These are phyloP conservation scores for Yarrowia deformans DNA, from an alignment of 805 yeast genomes.

Conservation along the genomic window DNA sequence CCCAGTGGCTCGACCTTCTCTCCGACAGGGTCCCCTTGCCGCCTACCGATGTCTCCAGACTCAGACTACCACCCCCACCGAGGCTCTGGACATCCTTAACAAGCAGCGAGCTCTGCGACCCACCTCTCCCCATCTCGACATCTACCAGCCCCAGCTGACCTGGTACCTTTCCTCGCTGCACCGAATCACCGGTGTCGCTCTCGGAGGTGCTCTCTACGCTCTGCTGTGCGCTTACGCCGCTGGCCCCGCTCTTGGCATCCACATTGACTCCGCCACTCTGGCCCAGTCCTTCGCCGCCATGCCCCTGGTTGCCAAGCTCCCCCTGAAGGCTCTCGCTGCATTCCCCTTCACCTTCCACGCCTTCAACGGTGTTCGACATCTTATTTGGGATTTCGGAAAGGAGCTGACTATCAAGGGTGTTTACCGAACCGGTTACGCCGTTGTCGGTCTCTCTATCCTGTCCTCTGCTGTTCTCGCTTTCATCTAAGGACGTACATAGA, in stretches of 20 bases:
- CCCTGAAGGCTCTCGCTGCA: constrained; percentile 72
- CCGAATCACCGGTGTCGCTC: constrained; percentile 84
- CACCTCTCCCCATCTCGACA: constrained; percentile 84
- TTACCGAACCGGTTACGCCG: constrained; percentile 88
- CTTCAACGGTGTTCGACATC: constrained; percentile 89
- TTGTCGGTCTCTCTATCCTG: constrained; percentile 66
- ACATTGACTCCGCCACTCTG: constrained; percentile 60
- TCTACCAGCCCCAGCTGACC: constrained; percentile 91
- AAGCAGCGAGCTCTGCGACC: constrained; percentile 91
- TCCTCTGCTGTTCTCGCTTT: constrained; percentile 59
- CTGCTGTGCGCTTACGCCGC: constrained; percentile 79
- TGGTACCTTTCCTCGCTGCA: constrained; percentile 81
- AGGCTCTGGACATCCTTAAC: constrained; percentile 72
- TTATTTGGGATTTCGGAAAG: constrained; percentile 89
- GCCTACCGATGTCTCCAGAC: constrained; percentile 47
- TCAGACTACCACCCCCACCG: constrained; percentile 62
- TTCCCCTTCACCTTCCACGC: constrained; percentile 88
- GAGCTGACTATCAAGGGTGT: constrained; percentile 86
- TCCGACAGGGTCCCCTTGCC: constrained; percentile 31
- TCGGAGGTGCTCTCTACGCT: constrained; percentile 81
- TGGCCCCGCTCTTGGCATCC: constrained; percentile 66
- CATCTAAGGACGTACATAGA: constrained; percentile 45
- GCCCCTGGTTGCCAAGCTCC: constrained; percentile 67
- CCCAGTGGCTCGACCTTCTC: constrained; percentile 36
- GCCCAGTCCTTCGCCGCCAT: constrained; percentile 65